Percentiles rank a stretch among this genome's conserved stretches.
Evolutionary conservation across 352 stramenopile species (phyloP).

Genomic region (Phytophthora constricta): DNA sequence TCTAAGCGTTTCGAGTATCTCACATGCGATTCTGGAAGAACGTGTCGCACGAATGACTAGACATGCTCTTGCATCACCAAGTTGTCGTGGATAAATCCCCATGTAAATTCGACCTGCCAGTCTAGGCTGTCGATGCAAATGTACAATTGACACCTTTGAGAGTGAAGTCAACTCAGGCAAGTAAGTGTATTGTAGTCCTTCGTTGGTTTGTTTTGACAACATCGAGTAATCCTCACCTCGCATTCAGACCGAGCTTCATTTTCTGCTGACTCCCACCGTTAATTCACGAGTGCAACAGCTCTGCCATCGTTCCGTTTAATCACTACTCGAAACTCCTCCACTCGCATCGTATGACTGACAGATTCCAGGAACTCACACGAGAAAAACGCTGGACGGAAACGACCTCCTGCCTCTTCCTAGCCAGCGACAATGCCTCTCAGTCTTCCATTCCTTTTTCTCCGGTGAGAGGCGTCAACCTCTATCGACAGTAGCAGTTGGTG

Average conservation of each 20-base stretch:
- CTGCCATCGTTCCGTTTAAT: slow-evolving; percentile 28
- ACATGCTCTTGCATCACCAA: neutral
- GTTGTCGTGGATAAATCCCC: neutral
- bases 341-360: slow-evolving; percentile 18
- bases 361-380: slow-evolving; percentile 27
- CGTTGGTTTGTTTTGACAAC: neutral
- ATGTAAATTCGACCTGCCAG: too few species aligned
- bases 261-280: slow-evolving; percentile 4
- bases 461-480: slow-evolving; percentile 7
- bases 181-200: too few species aligned
- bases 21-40: slow-evolving; percentile 29
- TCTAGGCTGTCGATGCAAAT: neutral
- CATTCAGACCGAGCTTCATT: neutral
- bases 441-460: slow-evolving; percentile 33
- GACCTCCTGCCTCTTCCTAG: slow-evolving; percentile 10
- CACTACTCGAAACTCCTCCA: slow-evolving; percentile 23
- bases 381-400: slow-evolving; percentile 34
- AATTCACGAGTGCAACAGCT: slow-evolving; percentile 11
- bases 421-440: slow-evolving; percentile 1
- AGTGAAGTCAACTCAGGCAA: too few species aligned
- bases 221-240: neutral
- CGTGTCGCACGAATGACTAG: slow-evolving; percentile 30
- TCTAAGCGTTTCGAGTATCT: slow-evolving; percentile 34
- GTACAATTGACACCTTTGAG: slow-evolving; percentile 5
- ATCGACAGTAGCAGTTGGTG: slow-evolving; percentile 1